phyloP scores from a whole-genome alignment of 2,329 filamentous ascomycete genomes.

The Grosmannia penicillata region DNA sequence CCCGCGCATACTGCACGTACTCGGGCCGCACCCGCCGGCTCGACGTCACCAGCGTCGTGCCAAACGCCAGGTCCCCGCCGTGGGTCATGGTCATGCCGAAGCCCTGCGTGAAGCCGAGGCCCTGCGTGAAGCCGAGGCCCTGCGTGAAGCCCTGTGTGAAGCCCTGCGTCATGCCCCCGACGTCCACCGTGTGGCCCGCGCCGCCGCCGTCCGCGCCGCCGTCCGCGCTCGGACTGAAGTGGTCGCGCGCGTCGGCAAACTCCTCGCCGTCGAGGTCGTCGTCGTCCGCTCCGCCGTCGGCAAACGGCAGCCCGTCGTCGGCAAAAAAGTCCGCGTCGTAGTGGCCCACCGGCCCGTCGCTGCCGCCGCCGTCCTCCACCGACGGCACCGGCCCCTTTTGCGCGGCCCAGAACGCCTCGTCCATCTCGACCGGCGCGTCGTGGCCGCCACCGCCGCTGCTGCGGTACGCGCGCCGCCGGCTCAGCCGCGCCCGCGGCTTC shows the following conservation, averaged over 20 bases:
- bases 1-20: constrained; percentile 55
- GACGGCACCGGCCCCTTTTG: constrained; percentile 36
- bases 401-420: constrained; percentile 90
- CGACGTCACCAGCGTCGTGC: constrained; percentile 52
- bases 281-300: constrained; percentile 55
- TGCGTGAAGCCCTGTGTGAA: constrained; percentile 13
- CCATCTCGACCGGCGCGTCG: constrained; percentile 50
- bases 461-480: constrained; percentile 43
- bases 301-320: constrained; percentile 62
- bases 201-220: constrained; percentile 11
- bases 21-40: constrained; percentile 48
- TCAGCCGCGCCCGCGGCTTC: constrained; percentile 81
- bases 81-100: constrained; percentile 26
- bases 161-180: constrained; percentile 26
- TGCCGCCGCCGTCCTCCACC: constrained; percentile 29
- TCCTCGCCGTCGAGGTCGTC: constrained; percentile 47
- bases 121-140: constrained; percentile 33
- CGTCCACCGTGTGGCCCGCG: constrained; percentile 6
- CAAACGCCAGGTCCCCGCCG: constrained; percentile 35
- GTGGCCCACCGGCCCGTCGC: constrained; percentile 50
- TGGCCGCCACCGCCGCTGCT: constrained; percentile 16
- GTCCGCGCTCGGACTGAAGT: constrained; percentile 55
- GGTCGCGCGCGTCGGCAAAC: constrained; percentile 69
- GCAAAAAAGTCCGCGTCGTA: constrained; percentile 98
- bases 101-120: constrained; percentile 17